phyloP scores from a whole-genome alignment of 768 basidiomycete species.

The Botryobasidium botryosum region DNA sequence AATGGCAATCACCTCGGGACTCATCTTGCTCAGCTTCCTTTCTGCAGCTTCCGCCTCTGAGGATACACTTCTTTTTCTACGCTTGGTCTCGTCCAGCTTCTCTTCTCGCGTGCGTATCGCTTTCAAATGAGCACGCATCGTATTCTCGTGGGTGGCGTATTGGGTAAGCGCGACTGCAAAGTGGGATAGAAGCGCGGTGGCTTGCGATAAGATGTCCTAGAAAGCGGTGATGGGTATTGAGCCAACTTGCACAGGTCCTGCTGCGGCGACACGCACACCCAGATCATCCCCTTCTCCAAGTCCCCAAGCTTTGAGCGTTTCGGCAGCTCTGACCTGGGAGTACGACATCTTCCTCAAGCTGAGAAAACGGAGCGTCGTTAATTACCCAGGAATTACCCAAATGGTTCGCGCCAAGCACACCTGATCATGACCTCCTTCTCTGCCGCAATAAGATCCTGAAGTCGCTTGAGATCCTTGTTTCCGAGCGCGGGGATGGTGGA shows the following conservation, averaged over 20 bases:
- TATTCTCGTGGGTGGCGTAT: slow-evolving; percentile 53
- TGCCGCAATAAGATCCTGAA: slow-evolving; percentile 79
- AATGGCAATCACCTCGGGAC: slow-evolving; percentile 30
- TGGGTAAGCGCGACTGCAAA: slow-evolving; percentile 48
- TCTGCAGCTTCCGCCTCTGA: slow-evolving; percentile 70
- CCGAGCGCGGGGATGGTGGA: slow-evolving; percentile 59
- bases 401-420: slow-evolving; percentile 40
- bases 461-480: slow-evolving; percentile 60
- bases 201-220: slow-evolving; percentile 61
- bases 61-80: slow-evolving; percentile 37
- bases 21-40: slow-evolving; percentile 81
- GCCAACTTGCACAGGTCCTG: slow-evolving; percentile 5
- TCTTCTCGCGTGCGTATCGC: slow-evolving; percentile 73
- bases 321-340: slow-evolving; percentile 52
- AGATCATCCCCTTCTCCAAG: slow-evolving; percentile 71
- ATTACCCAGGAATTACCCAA: neutral
- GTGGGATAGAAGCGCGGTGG: slow-evolving; percentile 45
- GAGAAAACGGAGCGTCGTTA: neutral
- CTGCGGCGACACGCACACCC: slow-evolving; percentile 30
- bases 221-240: slow-evolving; percentile 6
- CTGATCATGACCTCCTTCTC: slow-evolving; percentile 69
- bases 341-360: slow-evolving; percentile 49
- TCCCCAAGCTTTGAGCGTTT: slow-evolving; percentile 58
- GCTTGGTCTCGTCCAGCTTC: slow-evolving; percentile 55
- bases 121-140: slow-evolving; percentile 60